phyloP scores from a whole-genome alignment of 352 stramenopile genomes.

The Phytophthora sojae region DNA sequence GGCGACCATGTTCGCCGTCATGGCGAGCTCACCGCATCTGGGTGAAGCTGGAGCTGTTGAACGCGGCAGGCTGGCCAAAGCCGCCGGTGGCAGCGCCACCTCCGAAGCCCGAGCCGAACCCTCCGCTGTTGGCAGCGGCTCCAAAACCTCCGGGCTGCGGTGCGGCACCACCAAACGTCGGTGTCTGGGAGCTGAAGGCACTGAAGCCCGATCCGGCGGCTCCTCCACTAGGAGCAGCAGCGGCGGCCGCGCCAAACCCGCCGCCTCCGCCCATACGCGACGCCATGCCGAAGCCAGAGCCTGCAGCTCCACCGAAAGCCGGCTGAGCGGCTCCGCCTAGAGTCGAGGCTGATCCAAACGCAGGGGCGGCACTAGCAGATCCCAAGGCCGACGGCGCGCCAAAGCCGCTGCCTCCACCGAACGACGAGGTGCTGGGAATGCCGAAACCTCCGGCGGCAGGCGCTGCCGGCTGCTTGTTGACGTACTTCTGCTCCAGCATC shows the following conservation, averaged over 20 bases:
- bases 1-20: background rate
- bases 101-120: slow-evolving; percentile 51
- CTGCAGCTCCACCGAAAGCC: slow-evolving; percentile 37
- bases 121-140: slow-evolving; percentile 22
- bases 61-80: slow-evolving; percentile 49
- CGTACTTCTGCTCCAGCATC: slow-evolving; percentile 83
- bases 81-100: slow-evolving; percentile 26
- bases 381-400: slow-evolving; percentile 61
- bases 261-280: slow-evolving; percentile 40
- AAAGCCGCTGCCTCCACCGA: slow-evolving; percentile 56
- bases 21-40: slow-evolving; percentile 50
- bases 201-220: slow-evolving; percentile 52
- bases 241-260: slow-evolving; percentile 39
- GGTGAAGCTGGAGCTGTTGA: slow-evolving; percentile 60
- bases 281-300: slow-evolving; percentile 36
- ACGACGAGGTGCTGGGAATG: slow-evolving; percentile 40
- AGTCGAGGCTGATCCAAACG: slow-evolving; percentile 62
- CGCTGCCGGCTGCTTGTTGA: slow-evolving; percentile 43
- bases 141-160: slow-evolving; percentile 46
- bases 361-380: slow-evolving; percentile 36
- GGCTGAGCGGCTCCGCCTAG: slow-evolving; percentile 46
- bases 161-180: slow-evolving; percentile 38
- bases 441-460: slow-evolving; percentile 48
- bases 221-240: slow-evolving; percentile 18
- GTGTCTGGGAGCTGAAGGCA: slow-evolving; percentile 46